Base-by-base conservation (phyloP, 2,329 filamentous ascomycete species). In the Epichloe amarillans region DNA sequence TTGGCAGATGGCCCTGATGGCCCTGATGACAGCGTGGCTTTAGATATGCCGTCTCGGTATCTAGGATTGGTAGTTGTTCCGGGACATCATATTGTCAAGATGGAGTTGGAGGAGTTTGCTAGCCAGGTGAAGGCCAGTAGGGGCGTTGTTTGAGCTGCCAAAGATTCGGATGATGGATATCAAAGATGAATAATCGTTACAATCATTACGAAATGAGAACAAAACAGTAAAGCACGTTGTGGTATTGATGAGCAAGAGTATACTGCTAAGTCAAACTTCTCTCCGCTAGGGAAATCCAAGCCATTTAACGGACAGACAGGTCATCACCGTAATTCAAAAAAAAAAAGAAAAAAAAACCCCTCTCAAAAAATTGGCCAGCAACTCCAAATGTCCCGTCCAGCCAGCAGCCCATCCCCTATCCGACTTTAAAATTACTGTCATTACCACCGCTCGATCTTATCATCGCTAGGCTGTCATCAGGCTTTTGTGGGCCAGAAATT, bases 21-120 rank as follows among this genome's bases (percentile, higher is more conserved):
- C n/a, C n/a, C n/a, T n/a, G n/a, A n/a, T n/a, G 66, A 65, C 21
- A 72, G 67, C 14, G 62, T 84, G 51, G 78, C 76, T 55, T 68
- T 87, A 50, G 79, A 88, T 58, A 86, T 95, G 82, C 84, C 80
- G 26, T 89, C 86, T 57, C 81, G 93, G 50, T 95, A 88, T 62
- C 79, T 98, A 21, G 93, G 93, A 0, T 70, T 97, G 26, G 82
- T 98, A 3, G 90, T 96, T 23, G 80, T 98, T 4, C 93, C 93
- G 0, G 90, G 91, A 0, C 73, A 85, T 57, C 81, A 95, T 64
- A 87, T 98, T 57, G 81, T 76, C 53, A 91, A 85, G 71, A 88
- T 98, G 60, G 90, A 96, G 66, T 74, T 93, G 45, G 89, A 97
- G 63, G 84, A 91, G 56, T 84, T 83, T 62, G 67, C 68, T 2